These are phyloP conservation scores for Rhodofomes roseus DNA, from an alignment of 1,284 basidiomycete species.

Conservation along the genomic window DNA sequence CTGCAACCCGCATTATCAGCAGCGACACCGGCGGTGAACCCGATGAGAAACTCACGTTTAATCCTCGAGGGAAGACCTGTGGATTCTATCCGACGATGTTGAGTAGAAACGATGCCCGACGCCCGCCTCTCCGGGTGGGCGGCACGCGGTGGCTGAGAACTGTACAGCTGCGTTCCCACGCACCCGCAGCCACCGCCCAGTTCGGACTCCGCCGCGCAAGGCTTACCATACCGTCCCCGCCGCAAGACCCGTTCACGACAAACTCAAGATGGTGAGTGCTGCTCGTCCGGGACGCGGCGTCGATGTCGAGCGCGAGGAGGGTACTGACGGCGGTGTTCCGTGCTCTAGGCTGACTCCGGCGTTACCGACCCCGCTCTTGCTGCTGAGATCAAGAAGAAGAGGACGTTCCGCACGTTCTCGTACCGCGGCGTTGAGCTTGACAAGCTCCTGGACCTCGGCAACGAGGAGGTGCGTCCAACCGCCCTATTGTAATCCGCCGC, in stretches of 20 bases:
- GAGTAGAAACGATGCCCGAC: constrained; percentile 5
- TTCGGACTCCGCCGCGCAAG: constrained; percentile 41
- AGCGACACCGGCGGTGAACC: neutral
- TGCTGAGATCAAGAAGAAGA: constrained; percentile 95
- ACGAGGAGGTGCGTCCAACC: constrained; percentile 87
- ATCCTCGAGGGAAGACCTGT: constrained; percentile 86
- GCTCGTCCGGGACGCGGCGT: neutral
- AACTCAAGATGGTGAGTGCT: constrained; percentile 53
- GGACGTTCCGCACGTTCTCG: constrained; percentile 98
- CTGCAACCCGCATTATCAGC: constrained; percentile 32
- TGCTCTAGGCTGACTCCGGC: constrained; percentile 64
- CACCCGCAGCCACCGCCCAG: constrained; percentile 28
- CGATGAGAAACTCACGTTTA: constrained; percentile 58
- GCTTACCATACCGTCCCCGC: constrained; percentile 18
- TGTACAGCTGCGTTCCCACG: constrained; percentile 55
- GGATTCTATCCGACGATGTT: constrained; percentile 73
- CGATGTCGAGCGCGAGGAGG: constrained; percentile 1
- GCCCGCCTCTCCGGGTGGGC: constrained; percentile 7
- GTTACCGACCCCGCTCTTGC: constrained; percentile 87
- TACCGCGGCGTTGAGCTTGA: constrained; percentile 98
- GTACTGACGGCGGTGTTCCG: constrained; percentile 18
- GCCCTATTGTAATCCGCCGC: too few relatives aligned
- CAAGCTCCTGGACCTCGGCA: constrained; percentile 94
- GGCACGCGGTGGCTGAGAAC: constrained; percentile 33
- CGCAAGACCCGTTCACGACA: constrained; percentile 34